Evolutionary conservation across 208 protist genomes (phyloP), one percentile per base, ranked within the genome.

Genomic region (Porcisia deanei): DNA sequence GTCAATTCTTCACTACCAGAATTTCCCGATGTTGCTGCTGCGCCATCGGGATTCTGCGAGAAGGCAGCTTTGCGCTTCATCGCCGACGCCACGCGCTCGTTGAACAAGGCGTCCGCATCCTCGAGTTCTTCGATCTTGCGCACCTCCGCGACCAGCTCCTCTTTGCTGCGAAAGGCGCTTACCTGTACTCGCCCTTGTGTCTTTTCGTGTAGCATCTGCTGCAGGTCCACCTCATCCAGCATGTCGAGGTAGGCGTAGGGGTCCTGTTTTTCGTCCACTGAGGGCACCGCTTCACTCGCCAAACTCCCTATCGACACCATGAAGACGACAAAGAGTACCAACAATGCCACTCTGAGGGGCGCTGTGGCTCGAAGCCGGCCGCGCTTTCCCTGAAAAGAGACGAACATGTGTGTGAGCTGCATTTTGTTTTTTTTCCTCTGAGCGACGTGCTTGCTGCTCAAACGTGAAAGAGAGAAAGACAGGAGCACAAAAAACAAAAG

Each of bases 131-230:
- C 83, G 3, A 89, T n/a, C 49, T 85, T 16, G 6, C 86, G 61
- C 22, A 92, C 67, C 14, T 75, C 83, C 0, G 79, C 45, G 54
- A 92, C 82, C 16, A 92, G 83, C 53, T 89, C 78, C 1, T 75
- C 71, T 65, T 85, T 85, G 37, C 69, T 71, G 9, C 73, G 78
- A 54, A 76, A 76, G 16, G 57, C 25, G 34, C 69, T 73, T 4
- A 82, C 55, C 16, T 77, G 55, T 2, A 82, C 70, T 5, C 47
- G 68, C 8, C 83, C 83, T 10, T 75, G 59, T 22, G 61, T 75
- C 68, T 88, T 89, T 22, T 92, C 88, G 37, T 86, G 79, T 18
- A 92, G 69, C 81, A 92, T 89, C 77, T 86, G 81, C 58, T 82
- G 75, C 1, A 92, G 77, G 75, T 92, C 88, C 7, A 65, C 57